Percentiles rank a stretch among this genome's conserved stretches.
Conservation (phyloP, 2,329 filamentous ascomycete genomes). For the Fusarium aywerte region DNA sequence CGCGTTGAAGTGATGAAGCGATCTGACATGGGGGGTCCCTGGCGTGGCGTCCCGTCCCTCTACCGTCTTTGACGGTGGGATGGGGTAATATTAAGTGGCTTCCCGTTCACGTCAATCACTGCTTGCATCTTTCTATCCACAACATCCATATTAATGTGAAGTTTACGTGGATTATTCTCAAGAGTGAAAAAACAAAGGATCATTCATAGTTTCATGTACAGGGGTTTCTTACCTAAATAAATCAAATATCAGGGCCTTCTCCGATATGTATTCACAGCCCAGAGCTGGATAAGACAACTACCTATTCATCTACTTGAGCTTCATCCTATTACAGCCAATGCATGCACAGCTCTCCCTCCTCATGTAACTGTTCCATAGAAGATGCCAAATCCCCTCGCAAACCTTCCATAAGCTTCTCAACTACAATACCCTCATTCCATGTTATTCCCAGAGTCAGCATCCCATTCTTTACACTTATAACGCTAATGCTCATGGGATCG, state of each 20-base stretch:
- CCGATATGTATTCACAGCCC: not conserved
- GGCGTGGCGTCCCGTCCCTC: constrained; percentile 15
- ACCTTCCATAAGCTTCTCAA: constrained; percentile 51
- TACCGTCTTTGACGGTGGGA: constrained; percentile 20
- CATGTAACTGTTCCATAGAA: constrained; percentile 32
- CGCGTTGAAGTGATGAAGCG: constrained; percentile 28
- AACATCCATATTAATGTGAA: no score
- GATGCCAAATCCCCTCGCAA: constrained; percentile 53
- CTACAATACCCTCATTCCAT: constrained; percentile 61
- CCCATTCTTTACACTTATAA: constrained; percentile 57
- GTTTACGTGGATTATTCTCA: not conserved
- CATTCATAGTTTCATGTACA: not conserved
- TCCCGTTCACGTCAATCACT: not conserved
- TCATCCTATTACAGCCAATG: not conserved
- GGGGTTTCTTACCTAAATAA: not conserved
- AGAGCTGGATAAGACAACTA: not conserved
- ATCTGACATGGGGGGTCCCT: constrained; percentile 14
- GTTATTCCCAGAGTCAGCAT: constrained; percentile 56
- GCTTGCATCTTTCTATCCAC: not conserved
- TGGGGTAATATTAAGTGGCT: not conserved
- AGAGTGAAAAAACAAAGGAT: not conserved
- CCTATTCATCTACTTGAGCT: not conserved
- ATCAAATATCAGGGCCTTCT: not conserved
- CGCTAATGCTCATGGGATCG: constrained; percentile 57
- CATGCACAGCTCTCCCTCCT: constrained; percentile 35